A percentile compares a stretch with the other conserved stretches of the same genome.
Conservation (phyloP, 345 rosid species). For the Gossypium thurberi region DNA sequence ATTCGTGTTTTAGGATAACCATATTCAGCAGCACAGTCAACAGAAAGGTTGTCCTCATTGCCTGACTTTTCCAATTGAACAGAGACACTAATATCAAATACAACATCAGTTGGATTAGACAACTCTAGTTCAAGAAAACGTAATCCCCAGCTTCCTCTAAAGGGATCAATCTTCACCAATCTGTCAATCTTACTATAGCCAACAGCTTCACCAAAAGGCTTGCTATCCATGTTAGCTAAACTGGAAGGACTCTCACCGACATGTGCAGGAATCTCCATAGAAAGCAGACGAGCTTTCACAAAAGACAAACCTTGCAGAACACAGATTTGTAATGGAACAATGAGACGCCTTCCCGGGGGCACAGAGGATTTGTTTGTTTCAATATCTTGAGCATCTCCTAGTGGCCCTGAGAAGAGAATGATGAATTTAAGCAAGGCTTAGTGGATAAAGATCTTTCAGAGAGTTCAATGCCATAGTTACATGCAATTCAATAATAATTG, state of each 20-base stretch:
- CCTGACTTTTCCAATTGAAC: constrained; percentile 64
- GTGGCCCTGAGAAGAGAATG: constrained; percentile 50
- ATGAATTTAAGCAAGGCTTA: background rate
- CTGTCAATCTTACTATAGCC: constrained; percentile 56
- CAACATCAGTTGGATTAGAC: constrained; percentile 90
- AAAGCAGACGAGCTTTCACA: constrained; percentile 87
- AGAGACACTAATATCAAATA: constrained; percentile 78
- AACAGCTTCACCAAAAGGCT: constrained; percentile 30
- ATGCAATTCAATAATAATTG: background rate
- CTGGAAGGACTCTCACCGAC: constrained; percentile 59
- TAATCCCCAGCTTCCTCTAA: constrained; percentile 97
- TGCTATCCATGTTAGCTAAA: constrained; percentile 22
- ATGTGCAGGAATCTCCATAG: constrained; percentile 98
- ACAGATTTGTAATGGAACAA: constrained; percentile 81
- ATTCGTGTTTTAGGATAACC: constrained; percentile 82
- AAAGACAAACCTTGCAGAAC: constrained; percentile 88
- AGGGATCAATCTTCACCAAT: constrained; percentile 83
- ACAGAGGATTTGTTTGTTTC: constrained; percentile 34
- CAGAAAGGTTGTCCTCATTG: constrained; percentile 38
- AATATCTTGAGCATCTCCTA: constrained; percentile 42
- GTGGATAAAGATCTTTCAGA: background rate
- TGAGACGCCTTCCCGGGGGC: constrained; percentile 87
- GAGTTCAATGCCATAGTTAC: background rate
- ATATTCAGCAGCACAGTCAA: constrained; percentile 48
- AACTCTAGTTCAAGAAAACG: constrained; percentile 92